Evolutionary conservation across 2,329 filamentous ascomycete species (phyloP).

Genomic region (Fusarium mundagurra): DNA sequence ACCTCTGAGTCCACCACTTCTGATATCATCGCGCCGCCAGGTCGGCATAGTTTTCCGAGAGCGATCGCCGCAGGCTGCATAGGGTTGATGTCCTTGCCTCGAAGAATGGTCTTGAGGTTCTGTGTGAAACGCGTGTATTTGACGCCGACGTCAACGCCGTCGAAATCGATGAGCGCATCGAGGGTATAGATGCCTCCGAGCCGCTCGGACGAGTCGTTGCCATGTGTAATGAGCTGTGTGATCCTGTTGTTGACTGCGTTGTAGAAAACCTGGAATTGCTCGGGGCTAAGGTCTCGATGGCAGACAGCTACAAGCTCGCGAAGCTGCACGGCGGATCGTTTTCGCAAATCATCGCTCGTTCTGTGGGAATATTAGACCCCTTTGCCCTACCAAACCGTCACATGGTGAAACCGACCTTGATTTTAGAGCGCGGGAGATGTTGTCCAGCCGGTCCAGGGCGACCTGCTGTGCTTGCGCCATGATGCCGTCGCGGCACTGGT

Average conservation of each 20-base stretch:
- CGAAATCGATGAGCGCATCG: constrained; percentile 93
- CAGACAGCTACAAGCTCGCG: constrained; percentile 64
- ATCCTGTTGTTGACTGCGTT: constrained; percentile 66
- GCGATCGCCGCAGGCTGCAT: constrained; percentile 92
- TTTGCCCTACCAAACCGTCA: not conserved
- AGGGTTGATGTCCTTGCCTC: constrained; percentile 89
- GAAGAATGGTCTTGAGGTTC: constrained; percentile 85
- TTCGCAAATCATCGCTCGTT: constrained; percentile 59
- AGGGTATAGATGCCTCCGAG: constrained; percentile 92
- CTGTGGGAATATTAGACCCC: constrained; percentile 41
- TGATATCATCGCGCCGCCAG: constrained; percentile 91
- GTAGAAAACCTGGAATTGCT: constrained; percentile 75
- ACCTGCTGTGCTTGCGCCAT: constrained; percentile 61
- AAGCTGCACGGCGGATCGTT: constrained; percentile 63
- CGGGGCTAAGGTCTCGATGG: constrained; percentile 78
- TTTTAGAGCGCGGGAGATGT: constrained; percentile 63
- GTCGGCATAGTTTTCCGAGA: constrained; percentile 88
- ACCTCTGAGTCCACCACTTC: constrained; percentile 97
- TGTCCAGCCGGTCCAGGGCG: constrained; percentile 65
- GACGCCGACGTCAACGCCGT: constrained; percentile 89
- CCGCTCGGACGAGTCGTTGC: constrained; percentile 86
- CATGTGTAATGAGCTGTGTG: constrained; percentile 78
- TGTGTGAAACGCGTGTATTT: constrained; percentile 96
- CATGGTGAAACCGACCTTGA: constrained; percentile 57
- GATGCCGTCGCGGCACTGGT: constrained; percentile 42